Conservation (phyloP, 495 filamentous ascomycete species). For the Penicillium canariense region DNA sequence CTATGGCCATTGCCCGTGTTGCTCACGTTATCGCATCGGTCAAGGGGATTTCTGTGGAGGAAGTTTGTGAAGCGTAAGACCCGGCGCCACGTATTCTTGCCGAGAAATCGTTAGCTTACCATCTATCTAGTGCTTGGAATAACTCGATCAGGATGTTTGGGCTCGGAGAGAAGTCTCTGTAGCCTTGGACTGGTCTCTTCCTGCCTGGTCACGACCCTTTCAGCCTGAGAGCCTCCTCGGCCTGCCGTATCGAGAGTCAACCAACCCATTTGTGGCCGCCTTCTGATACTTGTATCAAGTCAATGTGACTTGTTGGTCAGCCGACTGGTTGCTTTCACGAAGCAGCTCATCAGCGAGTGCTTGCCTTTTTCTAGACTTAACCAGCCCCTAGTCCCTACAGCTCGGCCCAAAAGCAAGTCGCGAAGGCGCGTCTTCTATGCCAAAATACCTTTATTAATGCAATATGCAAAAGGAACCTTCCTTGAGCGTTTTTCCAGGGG, state of each 20-base stretch:
- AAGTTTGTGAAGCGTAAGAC: constrained; percentile 77
- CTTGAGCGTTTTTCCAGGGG: not conserved
- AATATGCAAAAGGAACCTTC: not conserved
- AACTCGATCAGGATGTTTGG: constrained; percentile 83
- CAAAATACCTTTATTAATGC: not conserved
- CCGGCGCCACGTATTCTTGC: not conserved
- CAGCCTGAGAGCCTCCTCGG: not conserved
- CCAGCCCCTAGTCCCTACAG: not conserved
- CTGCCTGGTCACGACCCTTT: not conserved
- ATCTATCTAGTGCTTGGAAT: constrained; percentile 59
- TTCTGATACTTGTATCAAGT: not conserved
- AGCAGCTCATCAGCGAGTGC: too few relatives aligned
- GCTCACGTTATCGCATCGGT: constrained; percentile 80
- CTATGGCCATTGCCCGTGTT: constrained; percentile 78
- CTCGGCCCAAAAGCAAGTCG: not conserved
- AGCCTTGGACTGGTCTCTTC: too few relatives aligned
- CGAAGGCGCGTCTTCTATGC: not conserved
- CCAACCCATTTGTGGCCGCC: not conserved
- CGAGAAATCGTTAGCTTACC: constrained; percentile 17
- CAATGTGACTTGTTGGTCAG: not conserved
- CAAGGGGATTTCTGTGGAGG: constrained; percentile 73
- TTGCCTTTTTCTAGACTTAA: too few relatives aligned
- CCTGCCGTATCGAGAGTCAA: too few relatives aligned
- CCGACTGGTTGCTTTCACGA: not conserved
- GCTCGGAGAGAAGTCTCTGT: constrained; percentile 48